Percentiles rank a stretch among this genome's conserved stretches.
These are phyloP conservation scores for Gossypium gossypioides DNA, from an alignment of 441 rosid genomes.

Conservation along the genomic window DNA sequence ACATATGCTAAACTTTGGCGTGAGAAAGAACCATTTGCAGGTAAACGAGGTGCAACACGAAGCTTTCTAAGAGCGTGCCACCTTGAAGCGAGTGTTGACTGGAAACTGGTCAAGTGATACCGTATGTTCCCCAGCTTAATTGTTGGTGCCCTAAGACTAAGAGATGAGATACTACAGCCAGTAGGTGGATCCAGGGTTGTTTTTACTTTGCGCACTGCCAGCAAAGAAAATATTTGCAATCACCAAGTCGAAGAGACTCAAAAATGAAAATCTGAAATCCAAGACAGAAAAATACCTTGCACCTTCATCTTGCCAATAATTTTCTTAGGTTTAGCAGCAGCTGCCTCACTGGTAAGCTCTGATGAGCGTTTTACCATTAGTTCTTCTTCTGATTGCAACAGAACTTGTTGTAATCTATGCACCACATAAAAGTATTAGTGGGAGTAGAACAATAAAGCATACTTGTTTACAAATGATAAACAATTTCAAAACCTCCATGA, in stretches of 20 bases:
- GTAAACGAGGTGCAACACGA: constrained; percentile 44
- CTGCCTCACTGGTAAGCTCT: constrained; percentile 51
- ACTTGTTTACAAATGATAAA: background rate
- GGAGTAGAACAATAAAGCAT: background rate
- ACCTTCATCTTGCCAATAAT: constrained; percentile 87
- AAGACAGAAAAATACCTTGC: constrained; percentile 47
- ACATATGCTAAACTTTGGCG: constrained; percentile 92
- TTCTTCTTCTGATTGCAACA: constrained; percentile 96
- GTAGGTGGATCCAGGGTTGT: constrained; percentile 68
- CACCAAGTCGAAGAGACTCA: constrained; percentile 12
- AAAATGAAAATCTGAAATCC: constrained; percentile 12
- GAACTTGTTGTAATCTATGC: constrained; percentile 62
- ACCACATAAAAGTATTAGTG: constrained; percentile 14
- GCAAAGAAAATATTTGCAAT: constrained; percentile 16
- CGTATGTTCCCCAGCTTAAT: constrained; percentile 55
- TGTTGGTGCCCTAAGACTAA: constrained; percentile 41
- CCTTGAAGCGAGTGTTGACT: constrained; percentile 46
- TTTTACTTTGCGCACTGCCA: constrained; percentile 79
- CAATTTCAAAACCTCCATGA: background rate
- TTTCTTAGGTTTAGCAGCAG: constrained; percentile 77
- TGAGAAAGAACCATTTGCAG: constrained; percentile 64
- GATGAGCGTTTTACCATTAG: constrained; percentile 61
- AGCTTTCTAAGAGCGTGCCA: constrained; percentile 67
- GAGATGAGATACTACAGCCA: constrained; percentile 72
- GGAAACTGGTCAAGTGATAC: constrained; percentile 51